Evolutionary conservation across 2,329 filamentous ascomycete species (phyloP), one percentile per base, ranked within the genome.

Genomic region (Emergomyces orientalis): DNA sequence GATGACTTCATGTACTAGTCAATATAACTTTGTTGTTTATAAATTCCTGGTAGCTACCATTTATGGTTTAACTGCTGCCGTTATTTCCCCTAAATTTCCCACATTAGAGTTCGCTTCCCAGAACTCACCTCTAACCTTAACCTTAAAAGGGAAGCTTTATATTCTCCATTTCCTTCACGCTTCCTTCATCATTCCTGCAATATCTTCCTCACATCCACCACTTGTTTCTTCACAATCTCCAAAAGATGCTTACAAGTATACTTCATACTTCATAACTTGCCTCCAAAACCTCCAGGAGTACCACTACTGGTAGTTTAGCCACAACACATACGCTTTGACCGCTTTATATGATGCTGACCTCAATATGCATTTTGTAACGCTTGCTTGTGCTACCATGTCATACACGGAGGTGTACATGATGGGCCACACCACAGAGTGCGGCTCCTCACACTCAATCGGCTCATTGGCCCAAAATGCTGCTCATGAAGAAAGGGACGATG

Each of bases 341-440:
- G 25, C 51, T n/a, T 9, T 55, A 32, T 14, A 27, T 9, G 11
- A 3, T 32, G 3, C 7, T 32, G 7, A 32, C 32, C 3, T 32
- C 32, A 32, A 3, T 32, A 3, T 32, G 7, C 3, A 19, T 55
- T 34, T 19, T 55, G 6, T 17, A 4, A 8, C 27, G 14, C 19
- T 55, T 34, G 11, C 51, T 37, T 55, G 54, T 47, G 19, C n/a
- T 25, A 22, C 2, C 22, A 65, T 65, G 64, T 49, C 64, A 56
- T 65, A 64, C 39, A 65, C 62, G 22, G 60, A 63, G 37, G 51
- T 65, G 60, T 62, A 55, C 51, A 64, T 59, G 43, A 32, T 62
- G 30, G 63, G 62, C n/a, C 27, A 45, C 41, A 62, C 56, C 14
- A 62, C 56, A 27, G 37, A 61, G 3, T 32, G 32, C 32, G 32